Conservation (phyloP, 768 basidiomycete species). For the Artomyces pyxidatus region DNA sequence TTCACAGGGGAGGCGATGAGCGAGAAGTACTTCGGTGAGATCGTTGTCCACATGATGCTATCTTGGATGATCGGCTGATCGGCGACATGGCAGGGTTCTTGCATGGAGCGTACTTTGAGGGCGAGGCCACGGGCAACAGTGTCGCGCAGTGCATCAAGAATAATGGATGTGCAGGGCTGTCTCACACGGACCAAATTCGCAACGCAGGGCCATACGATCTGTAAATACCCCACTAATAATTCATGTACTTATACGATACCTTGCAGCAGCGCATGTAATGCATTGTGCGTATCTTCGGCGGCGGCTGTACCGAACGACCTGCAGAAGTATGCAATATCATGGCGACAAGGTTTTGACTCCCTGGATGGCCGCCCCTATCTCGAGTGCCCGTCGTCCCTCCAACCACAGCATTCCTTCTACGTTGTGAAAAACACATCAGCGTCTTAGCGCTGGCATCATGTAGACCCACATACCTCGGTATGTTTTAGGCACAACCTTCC, state of each 20-base stretch:
- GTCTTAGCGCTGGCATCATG: conserved; percentile 13
- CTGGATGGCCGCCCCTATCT: conserved; percentile 61
- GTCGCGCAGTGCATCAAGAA: conserved; percentile 36
- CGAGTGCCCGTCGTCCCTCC: conserved; percentile 66
- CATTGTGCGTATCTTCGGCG: neutral
- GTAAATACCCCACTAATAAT: neutral
- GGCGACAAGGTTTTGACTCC: conserved; percentile 11
- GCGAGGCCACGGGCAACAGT: conserved; percentile 29
- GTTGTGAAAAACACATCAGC: conserved; percentile 17
- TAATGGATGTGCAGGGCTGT: conserved; percentile 19
- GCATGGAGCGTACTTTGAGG: conserved; percentile 54
- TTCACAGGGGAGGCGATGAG: conserved; percentile 62
- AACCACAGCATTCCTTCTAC: conserved; percentile 82
- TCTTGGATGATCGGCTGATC: neutral
- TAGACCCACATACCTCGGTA: conserved; percentile 49
- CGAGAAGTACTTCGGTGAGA: conserved; percentile 47
- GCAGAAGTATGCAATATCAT: neutral
- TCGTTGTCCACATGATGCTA: neutral
- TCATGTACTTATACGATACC: neutral
- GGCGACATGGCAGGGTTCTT: conserved; percentile 34
- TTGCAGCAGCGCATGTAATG: neutral
- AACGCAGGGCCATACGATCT: conserved; percentile 28
- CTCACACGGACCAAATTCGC: conserved; percentile 21
- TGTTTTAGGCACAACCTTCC: conserved; percentile 58
- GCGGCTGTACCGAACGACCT: neutral